These are phyloP conservation scores for Tulasnella sp. DNA, from an alignment of 768 basidiomycete species.

Conservation along the genomic window DNA sequence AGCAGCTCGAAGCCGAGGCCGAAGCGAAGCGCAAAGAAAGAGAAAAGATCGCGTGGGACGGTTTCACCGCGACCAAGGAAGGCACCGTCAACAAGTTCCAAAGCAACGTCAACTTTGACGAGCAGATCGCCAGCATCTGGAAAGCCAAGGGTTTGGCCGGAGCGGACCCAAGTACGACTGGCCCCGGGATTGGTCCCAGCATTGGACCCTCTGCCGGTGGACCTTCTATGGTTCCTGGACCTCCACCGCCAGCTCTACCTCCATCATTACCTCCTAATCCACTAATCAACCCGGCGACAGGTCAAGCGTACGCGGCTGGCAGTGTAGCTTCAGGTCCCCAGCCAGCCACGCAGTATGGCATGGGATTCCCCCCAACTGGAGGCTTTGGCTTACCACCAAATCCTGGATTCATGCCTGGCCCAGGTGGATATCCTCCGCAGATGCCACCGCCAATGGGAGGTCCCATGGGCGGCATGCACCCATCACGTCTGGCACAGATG, in stretches of 20 bases:
- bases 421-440: constrained; percentile 37
- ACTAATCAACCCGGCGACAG: constrained; percentile 45
- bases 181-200: constrained; percentile 71
- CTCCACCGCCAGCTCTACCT: constrained; percentile 40
- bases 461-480: constrained; percentile 59
- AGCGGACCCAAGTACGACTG: constrained; percentile 43
- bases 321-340: constrained; percentile 91
- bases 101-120: constrained; percentile 90
- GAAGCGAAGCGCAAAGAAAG: constrained; percentile 78
- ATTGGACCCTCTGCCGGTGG: constrained; percentile 81
- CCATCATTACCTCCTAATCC: constrained; percentile 65
- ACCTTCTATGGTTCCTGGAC: constrained; percentile 56
- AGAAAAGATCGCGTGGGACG: constrained; percentile 98
- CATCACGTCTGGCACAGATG: constrained; percentile 64
- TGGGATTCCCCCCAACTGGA: constrained; percentile 48
- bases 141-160: constrained; percentile 87
- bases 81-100: constrained; percentile 93
- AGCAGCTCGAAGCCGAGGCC: constrained; percentile 85
- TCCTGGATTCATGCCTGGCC: constrained; percentile 69
- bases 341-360: constrained; percentile 62
- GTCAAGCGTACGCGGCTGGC: constrained; percentile 70
- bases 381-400: constrained; percentile 84
- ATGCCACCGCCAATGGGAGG: constrained; percentile 8
- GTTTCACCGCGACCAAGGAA: constrained; percentile 93
- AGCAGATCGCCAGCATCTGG: constrained; percentile 97